Conservation (phyloP, 23 red algal genomes). For the Gracilaria caudata region DNA sequence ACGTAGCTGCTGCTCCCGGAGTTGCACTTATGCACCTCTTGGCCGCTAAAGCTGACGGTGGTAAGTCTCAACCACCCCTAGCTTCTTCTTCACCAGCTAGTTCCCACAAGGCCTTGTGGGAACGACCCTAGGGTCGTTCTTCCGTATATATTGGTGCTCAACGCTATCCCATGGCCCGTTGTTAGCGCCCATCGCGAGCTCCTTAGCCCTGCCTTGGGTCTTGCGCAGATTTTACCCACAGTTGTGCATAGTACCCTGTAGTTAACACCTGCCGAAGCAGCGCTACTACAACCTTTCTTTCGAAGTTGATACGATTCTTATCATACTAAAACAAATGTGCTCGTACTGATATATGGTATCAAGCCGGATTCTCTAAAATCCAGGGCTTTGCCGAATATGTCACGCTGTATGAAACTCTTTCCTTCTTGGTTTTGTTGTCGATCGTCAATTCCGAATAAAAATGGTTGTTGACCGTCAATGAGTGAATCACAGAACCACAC, state of each 20-base stretch:
- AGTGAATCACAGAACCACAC: slow-evolving; percentile 12
- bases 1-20: no score
- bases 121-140: no score
- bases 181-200: background rate
- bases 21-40: background rate
- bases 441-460: slow-evolving; percentile 39
- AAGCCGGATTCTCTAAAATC: slow-evolving; percentile 33
- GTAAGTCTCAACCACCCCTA: background rate
- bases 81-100: background rate
- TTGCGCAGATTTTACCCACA: background rate
- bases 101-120: slow-evolving; percentile 6
- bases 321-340: slow-evolving; percentile 53
- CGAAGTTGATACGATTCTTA: slow-evolving; percentile 21
- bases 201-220: slow-evolving; percentile 3
- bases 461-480: slow-evolving; percentile 23
- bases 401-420: background rate
- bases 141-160: background rate
- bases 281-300: slow-evolving; percentile 6
- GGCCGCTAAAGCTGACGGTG: background rate
- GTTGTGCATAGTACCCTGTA: background rate
- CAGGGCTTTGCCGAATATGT: slow-evolving; percentile 66
- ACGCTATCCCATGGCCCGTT: slow-evolving; percentile 21
- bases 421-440: slow-evolving; percentile 39
- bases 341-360: slow-evolving; percentile 49
- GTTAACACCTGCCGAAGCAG: background rate